These are phyloP conservation scores for Komagataella ulmi DNA, from an alignment of 805 yeast species.

Conservation along the genomic window DNA sequence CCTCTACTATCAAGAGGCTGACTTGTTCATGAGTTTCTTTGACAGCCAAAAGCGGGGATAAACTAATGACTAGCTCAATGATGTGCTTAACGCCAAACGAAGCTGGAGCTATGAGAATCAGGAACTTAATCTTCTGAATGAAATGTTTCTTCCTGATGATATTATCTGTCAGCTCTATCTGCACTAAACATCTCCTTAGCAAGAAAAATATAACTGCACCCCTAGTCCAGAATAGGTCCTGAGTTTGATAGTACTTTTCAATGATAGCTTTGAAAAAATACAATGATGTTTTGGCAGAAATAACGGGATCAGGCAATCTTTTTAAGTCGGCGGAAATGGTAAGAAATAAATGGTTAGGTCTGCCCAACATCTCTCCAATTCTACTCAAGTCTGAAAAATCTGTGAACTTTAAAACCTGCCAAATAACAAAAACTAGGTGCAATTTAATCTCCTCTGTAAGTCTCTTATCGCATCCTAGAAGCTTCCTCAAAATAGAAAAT, in stretches of 20 bases:
- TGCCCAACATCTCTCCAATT: not conserved
- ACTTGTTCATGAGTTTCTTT: not conserved
- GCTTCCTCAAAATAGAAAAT: slow-evolving; percentile 6
- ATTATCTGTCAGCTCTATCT: slow-evolving; percentile 11
- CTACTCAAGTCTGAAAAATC: slow-evolving; percentile 22
- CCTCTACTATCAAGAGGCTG: not conserved
- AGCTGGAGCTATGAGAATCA: slow-evolving; percentile 15
- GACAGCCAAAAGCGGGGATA: not conserved
- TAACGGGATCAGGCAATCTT: not conserved
- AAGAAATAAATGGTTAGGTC: not conserved
- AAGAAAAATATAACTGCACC: slow-evolving; percentile 22
- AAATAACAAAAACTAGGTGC: slow-evolving; percentile 19
- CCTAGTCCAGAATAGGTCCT: slow-evolving; percentile 19
- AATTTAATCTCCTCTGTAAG: slow-evolving; percentile 2
- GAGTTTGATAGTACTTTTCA: slow-evolving; percentile 9
- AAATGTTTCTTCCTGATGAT: slow-evolving; percentile 11
- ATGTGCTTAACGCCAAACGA: slow-evolving; percentile 9
- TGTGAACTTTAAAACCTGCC: slow-evolving; percentile 22
- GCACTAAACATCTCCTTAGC: slow-evolving; percentile 16
- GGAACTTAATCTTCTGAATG: slow-evolving; percentile 24
- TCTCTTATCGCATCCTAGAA: not conserved
- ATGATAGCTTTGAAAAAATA: slow-evolving; percentile 5
- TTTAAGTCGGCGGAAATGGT: not conserved
- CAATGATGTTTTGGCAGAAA: slow-evolving; percentile 2
- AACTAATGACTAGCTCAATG: slow-evolving; percentile 8